Conservation (phyloP, 2,329 filamentous ascomycete genomes). For the Botrytis paeoniae region DNA sequence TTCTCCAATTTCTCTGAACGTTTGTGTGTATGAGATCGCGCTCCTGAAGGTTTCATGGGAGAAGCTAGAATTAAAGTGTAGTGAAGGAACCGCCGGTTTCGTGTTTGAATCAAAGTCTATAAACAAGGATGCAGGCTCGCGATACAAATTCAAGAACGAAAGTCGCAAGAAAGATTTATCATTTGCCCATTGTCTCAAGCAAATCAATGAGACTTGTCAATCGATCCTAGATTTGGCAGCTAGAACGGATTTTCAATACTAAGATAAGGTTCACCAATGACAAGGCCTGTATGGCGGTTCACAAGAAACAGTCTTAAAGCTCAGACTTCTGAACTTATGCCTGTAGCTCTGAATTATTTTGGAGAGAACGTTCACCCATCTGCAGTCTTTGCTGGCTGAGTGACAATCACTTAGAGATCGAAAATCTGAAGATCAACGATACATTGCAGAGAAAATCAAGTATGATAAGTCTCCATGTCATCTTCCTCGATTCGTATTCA, state of each 20-base stretch:
- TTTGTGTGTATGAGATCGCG: not conserved
- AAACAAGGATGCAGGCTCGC: not conserved
- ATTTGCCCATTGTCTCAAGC: not conserved
- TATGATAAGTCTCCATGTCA: too few species aligned
- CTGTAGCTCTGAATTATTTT: not conserved
- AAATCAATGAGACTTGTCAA: not conserved
- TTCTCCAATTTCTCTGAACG: not conserved
- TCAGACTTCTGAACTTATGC: not conserved
- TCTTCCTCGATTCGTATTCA: not conserved
- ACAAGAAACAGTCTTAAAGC: not conserved
- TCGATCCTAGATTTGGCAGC: not conserved
- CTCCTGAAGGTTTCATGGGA: too few species aligned
- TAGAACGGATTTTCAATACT: not conserved
- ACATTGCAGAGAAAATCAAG: not conserved
- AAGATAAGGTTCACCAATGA: not conserved
- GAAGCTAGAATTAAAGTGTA: not conserved
- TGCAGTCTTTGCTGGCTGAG: not conserved
- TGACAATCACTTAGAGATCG: not conserved
- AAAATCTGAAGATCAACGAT: not conserved
- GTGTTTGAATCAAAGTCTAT: not conserved
- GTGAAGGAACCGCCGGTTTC: too few species aligned
- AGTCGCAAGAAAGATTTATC: not conserved
- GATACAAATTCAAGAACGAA: not conserved
- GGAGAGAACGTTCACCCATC: not conserved
- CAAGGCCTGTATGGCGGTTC: not conserved